Evolutionary conservation across 2,329 filamentous ascomycete genomes (phyloP), one percentile per base, ranked within the genome.

Genomic region (Ascocoryne sarcoides): DNA sequence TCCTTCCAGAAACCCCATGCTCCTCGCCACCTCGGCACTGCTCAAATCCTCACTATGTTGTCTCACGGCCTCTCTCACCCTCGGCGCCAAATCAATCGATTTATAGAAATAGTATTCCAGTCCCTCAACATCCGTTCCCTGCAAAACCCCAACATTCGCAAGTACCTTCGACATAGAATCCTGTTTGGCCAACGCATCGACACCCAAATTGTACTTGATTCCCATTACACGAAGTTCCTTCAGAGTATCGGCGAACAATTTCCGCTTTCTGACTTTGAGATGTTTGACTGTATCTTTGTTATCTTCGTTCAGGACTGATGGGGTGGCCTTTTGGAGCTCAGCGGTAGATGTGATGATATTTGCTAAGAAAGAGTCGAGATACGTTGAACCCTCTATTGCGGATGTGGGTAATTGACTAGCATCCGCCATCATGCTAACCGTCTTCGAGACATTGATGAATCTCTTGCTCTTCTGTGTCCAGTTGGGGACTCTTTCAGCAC

Each of bases 171-270:
- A 73, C 5, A 85, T 67, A 1, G 84, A 82, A 19, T 75, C 70
- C 61, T 98, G 92, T 39, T 77, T 76, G 29, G 74, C 72, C 14
- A 96, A 68, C 32, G 82, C 70, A 56, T 84, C 78, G 10, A 78
- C 79, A 49, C 83, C 79, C 12, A 94, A 69, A 57, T 95, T 95
- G 38, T 81, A 79, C 53, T 82, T 82, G 53, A 98, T 76, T 3
- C 92, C 92, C 90, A 98, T 96, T 42, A 82, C 76, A 26, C 87
- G 79, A 19, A 95, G 67, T 16, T 80, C 76, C 55, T 85, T 89
- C 48, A 98, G 66, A 0, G 84, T 89, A 52, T 96, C 90, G 1
- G 87, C 84, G 53, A 94, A 92, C 10, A 96, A 73, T 52, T 88
- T 89, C 32, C 87, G 79, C 65, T 98, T 98, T 53, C 86, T 76